A percentile compares a stretch with the other conserved stretches of the same genome.
Evolutionary conservation across 148 eudicot species (phyloP).

Genomic region (Diospyros kaki): DNA sequence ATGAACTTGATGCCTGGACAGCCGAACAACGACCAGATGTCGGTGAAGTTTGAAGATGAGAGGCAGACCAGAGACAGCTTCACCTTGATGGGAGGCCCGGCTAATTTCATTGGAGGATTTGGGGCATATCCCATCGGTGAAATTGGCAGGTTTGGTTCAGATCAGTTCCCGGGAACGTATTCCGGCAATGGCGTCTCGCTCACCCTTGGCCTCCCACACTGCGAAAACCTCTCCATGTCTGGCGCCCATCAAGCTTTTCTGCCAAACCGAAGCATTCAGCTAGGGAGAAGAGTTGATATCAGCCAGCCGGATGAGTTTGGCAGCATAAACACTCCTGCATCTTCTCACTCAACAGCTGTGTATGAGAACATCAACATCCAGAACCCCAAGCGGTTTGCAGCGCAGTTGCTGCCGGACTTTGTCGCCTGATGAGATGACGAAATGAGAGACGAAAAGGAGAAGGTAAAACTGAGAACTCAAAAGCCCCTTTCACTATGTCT

Average conservation of each 20-base stretch:
- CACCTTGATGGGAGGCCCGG: too few species aligned
- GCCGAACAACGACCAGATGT: too few species aligned
- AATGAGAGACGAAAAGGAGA: too few species aligned
- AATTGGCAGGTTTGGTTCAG: constrained; percentile 37
- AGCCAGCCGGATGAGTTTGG: too few species aligned
- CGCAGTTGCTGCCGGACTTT: constrained; percentile 50
- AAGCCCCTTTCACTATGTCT: too few species aligned
- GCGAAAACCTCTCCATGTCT: constrained; percentile 31
- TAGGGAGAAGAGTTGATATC: too few species aligned
- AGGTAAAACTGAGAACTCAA: too few species aligned
- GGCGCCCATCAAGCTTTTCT: constrained; percentile 33
- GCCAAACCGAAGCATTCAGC: constrained; percentile 9
- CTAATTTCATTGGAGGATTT: constrained; percentile 7
- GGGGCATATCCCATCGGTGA: constrained; percentile 31
- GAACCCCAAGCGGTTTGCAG: constrained; percentile 41
- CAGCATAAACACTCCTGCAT: constrained; percentile 6
- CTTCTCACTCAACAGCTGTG: constrained; percentile 30
- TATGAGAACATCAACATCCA: constrained; percentile 42
- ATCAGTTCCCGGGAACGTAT: constrained; percentile 22
- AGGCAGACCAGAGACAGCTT: too few species aligned
- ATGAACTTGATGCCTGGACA: too few species aligned
- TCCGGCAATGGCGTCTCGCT: constrained; percentile 30
- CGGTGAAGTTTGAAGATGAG: too few species aligned
- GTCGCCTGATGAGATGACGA: constrained; percentile 20
- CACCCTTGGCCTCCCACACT: constrained; percentile 42